Evolutionary conservation across 164 flowering plant genomes (phyloP), one percentile per base, ranked within the genome.

Genomic region (Akebia trifoliata): DNA sequence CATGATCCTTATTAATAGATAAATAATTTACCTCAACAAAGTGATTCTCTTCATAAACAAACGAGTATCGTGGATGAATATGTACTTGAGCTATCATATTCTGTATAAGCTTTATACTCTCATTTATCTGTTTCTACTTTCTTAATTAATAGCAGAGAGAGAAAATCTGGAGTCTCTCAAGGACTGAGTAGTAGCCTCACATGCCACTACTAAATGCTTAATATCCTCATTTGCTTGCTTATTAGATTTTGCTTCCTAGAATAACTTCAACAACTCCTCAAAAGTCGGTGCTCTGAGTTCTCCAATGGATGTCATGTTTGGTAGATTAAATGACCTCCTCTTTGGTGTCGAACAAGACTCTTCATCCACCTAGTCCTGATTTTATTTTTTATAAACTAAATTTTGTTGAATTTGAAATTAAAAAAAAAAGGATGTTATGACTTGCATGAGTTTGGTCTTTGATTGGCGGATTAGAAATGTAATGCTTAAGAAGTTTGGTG

Each of bases 331-430:
- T 20, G 76, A 51, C 51, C 96, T 81, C 72, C 70, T 85, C 64
- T 74, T 83, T 6, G 97, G 99, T 12, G 97, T 94, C 50, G 95
- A 86, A 72, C 95, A 85, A n/a, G 99, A 77, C 22, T 95, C 88
- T 73, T 88, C 89, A 72, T 94, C 99, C 63, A 94, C 87, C 97
- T 94, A 76, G 43, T n/a, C n/a, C n/a, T n/a, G n/a, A n/a, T n/a
- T n/a, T n/a, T n/a, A n/a, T n/a, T n/a, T n/a, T n/a, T n/a, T n/a
- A n/a, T n/a, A n/a, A n/a, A n/a, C n/a, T n/a, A n/a, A n/a, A n/a
- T n/a, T n/a, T n/a, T n/a, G n/a, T n/a, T n/a, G n/a, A n/a, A n/a
- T n/a, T n/a, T n/a, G n/a, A n/a, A n/a, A n/a, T n/a, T n/a, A n/a
- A n/a, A n/a, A n/a, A n/a, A n/a, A n/a, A n/a, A n/a, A n/a, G n/a